A percentile compares a stretch with the other conserved stretches of the same genome.
These are phyloP conservation scores for Arachis stenosperma DNA, from an alignment of 306 rosid species.

Conservation along the genomic window DNA sequence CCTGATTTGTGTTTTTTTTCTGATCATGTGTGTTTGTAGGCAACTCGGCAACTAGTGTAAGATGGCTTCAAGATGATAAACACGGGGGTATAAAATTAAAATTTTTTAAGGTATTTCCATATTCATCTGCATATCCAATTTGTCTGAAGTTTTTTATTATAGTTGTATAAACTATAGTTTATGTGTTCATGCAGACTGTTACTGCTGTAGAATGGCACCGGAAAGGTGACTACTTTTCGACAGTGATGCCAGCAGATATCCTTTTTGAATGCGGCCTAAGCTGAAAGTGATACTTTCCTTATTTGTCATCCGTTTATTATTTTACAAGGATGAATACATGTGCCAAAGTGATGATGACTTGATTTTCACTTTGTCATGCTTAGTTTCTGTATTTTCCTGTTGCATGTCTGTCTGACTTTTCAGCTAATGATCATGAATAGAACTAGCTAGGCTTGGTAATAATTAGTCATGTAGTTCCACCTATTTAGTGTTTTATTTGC, in stretches of 20 bases:
- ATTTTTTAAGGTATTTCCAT: constrained; percentile 75
- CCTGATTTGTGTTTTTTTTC: constrained; percentile 30
- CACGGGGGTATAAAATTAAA: constrained; percentile 69
- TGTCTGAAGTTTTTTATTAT: constrained; percentile 21
- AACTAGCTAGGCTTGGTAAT: constrained; percentile 4
- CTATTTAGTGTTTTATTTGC: constrained; percentile 10
- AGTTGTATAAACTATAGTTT: constrained; percentile 19
- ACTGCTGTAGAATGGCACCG: constrained; percentile 92
- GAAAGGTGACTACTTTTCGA: constrained; percentile 92
- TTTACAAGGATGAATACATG: constrained; percentile 11
- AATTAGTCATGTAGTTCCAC: constrained; percentile 7
- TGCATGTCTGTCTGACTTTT: neutral
- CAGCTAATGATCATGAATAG: constrained; percentile 21
- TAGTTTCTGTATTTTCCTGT: neutral
- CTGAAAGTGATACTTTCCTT: constrained; percentile 5
- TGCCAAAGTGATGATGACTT: constrained; percentile 10
- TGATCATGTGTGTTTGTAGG: constrained; percentile 38
- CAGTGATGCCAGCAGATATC: constrained; percentile 96
- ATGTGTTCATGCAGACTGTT: constrained; percentile 69
- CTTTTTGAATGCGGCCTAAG: constrained; percentile 41
- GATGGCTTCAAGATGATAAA: constrained; percentile 82
- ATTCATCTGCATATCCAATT: constrained; percentile 36
- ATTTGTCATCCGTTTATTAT: constrained; percentile 26
- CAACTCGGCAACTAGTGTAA: constrained; percentile 52
- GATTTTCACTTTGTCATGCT: neutral